Evolutionary conservation across 2,329 filamentous ascomycete species (phyloP).

Genomic region (Fusarium nisikadoi): DNA sequence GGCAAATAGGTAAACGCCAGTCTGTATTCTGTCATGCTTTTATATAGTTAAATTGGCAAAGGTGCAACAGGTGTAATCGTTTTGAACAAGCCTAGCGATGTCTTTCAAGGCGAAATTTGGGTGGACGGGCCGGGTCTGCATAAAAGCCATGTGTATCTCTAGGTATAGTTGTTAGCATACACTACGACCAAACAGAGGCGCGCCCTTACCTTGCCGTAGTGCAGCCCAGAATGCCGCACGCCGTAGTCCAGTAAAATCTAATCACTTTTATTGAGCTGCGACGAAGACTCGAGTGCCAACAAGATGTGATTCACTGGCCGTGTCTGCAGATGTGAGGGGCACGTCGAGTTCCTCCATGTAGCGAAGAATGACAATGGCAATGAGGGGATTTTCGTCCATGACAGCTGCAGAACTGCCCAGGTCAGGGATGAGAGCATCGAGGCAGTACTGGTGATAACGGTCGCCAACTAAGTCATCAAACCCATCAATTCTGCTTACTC

Average conservation of each 20-base stretch:
- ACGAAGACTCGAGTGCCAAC: conserved; percentile 46
- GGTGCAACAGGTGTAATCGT: conserved; percentile 40
- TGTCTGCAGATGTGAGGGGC: conserved; percentile 26
- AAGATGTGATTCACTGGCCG: conserved; percentile 41
- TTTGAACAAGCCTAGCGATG: conserved; percentile 34
- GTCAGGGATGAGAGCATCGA: conserved; percentile 43
- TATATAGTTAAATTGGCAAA: conserved; percentile 43
- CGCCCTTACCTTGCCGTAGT: conserved; percentile 2
- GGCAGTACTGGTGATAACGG: conserved; percentile 45
- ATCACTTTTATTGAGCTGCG: conserved; percentile 43
- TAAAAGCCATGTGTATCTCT: conserved; percentile 48
- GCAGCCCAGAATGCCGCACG: conserved; percentile 46
- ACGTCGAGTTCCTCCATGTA: conserved; percentile 46
- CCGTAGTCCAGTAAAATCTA: conserved; percentile 44
- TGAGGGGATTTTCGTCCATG: conserved; percentile 46
- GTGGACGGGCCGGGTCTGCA: conserved; percentile 44
- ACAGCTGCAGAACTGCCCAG: conserved; percentile 41
- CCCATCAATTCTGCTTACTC: conserved; percentile 34
- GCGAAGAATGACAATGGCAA: conserved; percentile 46
- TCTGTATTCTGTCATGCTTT: too few species aligned
- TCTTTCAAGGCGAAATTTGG: conserved; percentile 42
- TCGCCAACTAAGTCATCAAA: conserved; percentile 42
- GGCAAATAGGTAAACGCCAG: too few species aligned
- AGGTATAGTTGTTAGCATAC: conserved; percentile 8
- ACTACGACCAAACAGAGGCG: background rate